Evolutionary conservation across 495 filamentous ascomycete genomes (phyloP).

Genomic region (Neurospora hispaniola): DNA sequence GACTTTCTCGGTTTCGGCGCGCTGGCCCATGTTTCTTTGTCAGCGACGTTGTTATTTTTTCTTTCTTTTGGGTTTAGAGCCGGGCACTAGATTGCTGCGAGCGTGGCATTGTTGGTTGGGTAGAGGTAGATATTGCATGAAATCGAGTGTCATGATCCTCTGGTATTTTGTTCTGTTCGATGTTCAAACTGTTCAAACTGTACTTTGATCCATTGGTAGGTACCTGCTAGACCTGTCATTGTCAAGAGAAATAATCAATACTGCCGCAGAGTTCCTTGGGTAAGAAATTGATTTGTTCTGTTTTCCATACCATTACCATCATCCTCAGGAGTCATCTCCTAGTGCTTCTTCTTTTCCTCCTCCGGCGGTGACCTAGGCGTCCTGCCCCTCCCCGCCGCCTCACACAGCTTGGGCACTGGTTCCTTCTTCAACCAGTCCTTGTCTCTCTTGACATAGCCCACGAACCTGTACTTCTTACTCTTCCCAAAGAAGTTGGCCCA

Average conservation of each 20-base stretch:
- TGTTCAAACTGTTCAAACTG: background rate
- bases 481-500: slow-evolving; percentile 70
- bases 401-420: slow-evolving; percentile 31
- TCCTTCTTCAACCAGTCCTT: slow-evolving; percentile 38
- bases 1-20: too few species aligned
- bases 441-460: slow-evolving; percentile 50
- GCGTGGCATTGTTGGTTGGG: background rate
- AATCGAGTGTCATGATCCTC: background rate
- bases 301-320: background rate
- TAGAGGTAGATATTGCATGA: background rate
- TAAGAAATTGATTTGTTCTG: background rate
- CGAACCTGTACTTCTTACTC: slow-evolving; percentile 63
- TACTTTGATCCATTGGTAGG: background rate
- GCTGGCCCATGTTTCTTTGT: background rate
- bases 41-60: background rate
- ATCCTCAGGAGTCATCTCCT: background rate
- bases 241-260: background rate
- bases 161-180: background rate
- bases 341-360: slow-evolving; percentile 8
- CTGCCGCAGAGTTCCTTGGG: background rate
- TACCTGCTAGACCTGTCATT: background rate
- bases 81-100: background rate
- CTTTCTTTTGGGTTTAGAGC: background rate
- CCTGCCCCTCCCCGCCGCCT: slow-evolving; percentile 31
- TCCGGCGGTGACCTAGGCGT: slow-evolving; percentile 29